Percentiles rank a stretch among this genome's conserved stretches.
Conservation (phyloP, 352 stramenopile genomes). For the Phytophthora cryptogea region DNA sequence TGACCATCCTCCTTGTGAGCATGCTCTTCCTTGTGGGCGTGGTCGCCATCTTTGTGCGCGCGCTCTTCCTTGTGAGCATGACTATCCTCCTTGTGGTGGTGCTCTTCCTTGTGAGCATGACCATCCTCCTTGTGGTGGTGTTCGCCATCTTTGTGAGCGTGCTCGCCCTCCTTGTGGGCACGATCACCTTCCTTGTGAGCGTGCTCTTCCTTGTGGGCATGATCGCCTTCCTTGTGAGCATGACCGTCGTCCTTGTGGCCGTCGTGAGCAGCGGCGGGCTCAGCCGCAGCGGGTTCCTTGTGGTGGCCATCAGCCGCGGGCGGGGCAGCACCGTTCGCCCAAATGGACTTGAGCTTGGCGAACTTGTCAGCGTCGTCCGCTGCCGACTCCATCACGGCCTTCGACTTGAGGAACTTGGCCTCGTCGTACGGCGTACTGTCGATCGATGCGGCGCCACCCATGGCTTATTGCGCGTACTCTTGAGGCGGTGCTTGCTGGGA, state of each 20-base stretch:
- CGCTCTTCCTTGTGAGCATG: neutral
- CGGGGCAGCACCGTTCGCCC: conserved; percentile 33
- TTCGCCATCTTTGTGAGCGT: neutral
- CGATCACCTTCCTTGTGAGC: conserved; percentile 18
- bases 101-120: neutral
- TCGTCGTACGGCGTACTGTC: conserved; percentile 63
- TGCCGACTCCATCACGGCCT: conserved; percentile 64
- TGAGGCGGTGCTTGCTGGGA: conserved; percentile 12
- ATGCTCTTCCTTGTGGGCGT: neutral
- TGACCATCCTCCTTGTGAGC: neutral
- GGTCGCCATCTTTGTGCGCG: neutral
- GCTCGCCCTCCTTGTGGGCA: conserved; percentile 15
- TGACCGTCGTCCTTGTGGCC: conserved; percentile 7
- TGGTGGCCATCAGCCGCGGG: conserved; percentile 29
- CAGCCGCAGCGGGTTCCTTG: conserved; percentile 34
- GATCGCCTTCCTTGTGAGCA: conserved; percentile 6
- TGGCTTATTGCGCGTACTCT: conserved; percentile 14
- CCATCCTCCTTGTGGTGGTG: neutral
- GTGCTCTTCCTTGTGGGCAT: conserved; percentile 20
- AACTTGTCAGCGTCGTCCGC: conserved; percentile 74
- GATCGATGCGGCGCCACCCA: conserved; percentile 60
- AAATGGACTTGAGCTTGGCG: conserved; percentile 69
- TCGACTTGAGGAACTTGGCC: conserved; percentile 71
- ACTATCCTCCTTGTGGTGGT: neutral
- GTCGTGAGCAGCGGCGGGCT: conserved; percentile 7